phyloP scores from a whole-genome alignment of 140 eudicot genomes.

The Senecio squalidus region DNA sequence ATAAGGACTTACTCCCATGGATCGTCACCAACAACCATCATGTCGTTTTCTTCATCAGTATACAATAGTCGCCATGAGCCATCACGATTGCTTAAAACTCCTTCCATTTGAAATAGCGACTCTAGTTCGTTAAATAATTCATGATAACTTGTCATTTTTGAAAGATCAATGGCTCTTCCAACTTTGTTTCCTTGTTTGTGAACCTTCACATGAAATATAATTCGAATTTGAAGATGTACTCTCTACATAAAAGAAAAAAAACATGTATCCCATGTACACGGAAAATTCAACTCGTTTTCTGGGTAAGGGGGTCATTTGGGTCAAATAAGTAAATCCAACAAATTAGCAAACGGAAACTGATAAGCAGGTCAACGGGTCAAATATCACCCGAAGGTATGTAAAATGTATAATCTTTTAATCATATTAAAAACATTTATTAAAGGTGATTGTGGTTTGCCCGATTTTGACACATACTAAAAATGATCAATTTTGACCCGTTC shows the following conservation, averaged over 20 bases:
- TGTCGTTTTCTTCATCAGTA: slow-evolving; percentile 73
- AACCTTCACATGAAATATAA: slow-evolving; percentile 35
- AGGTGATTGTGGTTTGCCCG: no score
- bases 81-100: slow-evolving; percentile 46
- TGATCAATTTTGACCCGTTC: background rate
- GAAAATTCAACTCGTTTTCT: no score
- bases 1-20: slow-evolving; percentile 86
- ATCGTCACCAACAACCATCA: slow-evolving; percentile 90
- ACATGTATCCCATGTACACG: no score
- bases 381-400: no score
- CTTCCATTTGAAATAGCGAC: slow-evolving; percentile 81
- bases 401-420: no score
- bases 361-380: no score
- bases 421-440: no score
- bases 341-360: no score
- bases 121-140: slow-evolving; percentile 73
- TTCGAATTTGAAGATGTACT: background rate
- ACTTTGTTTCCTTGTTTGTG: slow-evolving; percentile 94
- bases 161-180: slow-evolving; percentile 86
- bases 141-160: slow-evolving; percentile 51
- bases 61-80: slow-evolving; percentile 70
- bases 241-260: background rate
- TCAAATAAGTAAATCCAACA: no score
- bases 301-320: no score
- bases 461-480: no score